phyloP scores from a whole-genome alignment of 78 protist species.

The Dictyostelium citrinum region DNA sequence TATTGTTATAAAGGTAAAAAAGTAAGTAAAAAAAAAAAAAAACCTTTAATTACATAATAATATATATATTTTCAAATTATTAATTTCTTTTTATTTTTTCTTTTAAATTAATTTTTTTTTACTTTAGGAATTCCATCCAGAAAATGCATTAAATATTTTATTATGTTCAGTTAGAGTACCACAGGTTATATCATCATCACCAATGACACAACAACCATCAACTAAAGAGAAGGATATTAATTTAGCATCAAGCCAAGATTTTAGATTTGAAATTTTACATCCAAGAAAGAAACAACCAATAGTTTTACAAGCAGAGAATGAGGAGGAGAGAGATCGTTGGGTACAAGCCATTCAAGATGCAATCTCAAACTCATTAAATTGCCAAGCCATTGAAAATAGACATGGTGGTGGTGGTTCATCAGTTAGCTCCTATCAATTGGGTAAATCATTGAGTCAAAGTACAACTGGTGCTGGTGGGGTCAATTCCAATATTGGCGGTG shows the following conservation, averaged over 20 bases:
- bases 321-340: slow-evolving; percentile 74
- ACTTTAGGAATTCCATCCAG: slow-evolving; percentile 63
- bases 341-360: slow-evolving; percentile 75
- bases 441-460: background rate
- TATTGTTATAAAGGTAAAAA: slow-evolving; percentile 70
- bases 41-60: no score
- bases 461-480: background rate
- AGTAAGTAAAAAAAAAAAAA: background rate
- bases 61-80: background rate
- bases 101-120: no score
- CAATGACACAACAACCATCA: background rate
- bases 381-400: slow-evolving; percentile 15
- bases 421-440: background rate
- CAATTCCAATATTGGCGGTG: background rate
- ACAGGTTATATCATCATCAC: slow-evolving; percentile 8
- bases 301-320: slow-evolving; percentile 75
- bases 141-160: slow-evolving; percentile 72
- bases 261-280: slow-evolving; percentile 71
- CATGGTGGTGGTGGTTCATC: background rate
- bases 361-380: slow-evolving; percentile 60
- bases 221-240: background rate
- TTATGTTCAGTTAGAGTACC: slow-evolving; percentile 71
- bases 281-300: slow-evolving; percentile 74
- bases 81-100: no score
- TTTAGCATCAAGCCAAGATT: slow-evolving; percentile 3